Percentiles rank a stretch among this genome's conserved stretches.
These are phyloP conservation scores for Phanerochaete carnosa DNA, from an alignment of 768 basidiomycete species.

Conservation along the genomic window DNA sequence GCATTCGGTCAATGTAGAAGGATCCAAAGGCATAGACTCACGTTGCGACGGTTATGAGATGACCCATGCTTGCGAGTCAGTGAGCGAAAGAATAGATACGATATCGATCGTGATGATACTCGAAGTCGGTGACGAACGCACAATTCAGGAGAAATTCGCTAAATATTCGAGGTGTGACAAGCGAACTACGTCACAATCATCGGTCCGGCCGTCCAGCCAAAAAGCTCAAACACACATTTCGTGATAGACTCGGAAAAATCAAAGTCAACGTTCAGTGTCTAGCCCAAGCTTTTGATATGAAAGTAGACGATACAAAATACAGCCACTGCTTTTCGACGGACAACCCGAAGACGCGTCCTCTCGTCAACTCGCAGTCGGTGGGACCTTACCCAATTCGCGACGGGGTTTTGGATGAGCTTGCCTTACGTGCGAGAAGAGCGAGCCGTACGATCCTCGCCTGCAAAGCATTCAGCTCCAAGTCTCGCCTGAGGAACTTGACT, in stretches of 20 bases:
- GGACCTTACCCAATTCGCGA: too few species aligned
- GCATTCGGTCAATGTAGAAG: neutral
- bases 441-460: neutral
- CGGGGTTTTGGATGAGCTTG: too few species aligned
- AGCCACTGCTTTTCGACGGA: too few species aligned
- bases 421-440: neutral
- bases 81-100: neutral
- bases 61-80: slow-evolving; percentile 53
- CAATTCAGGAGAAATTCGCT: neutral
- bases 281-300: too few species aligned
- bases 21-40: slow-evolving; percentile 33
- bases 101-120: neutral
- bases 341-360: too few species aligned
- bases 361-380: too few species aligned
- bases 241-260: too few species aligned
- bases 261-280: too few species aligned
- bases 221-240: too few species aligned
- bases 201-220: too few species aligned
- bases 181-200: neutral
- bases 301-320: too few species aligned
- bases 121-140: neutral
- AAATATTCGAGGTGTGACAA: neutral
- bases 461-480: neutral
- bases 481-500: neutral
- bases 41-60: slow-evolving; percentile 88